Base-by-base conservation (phyloP, 164 flowering plant genomes). In the Annona cherimola region DNA sequence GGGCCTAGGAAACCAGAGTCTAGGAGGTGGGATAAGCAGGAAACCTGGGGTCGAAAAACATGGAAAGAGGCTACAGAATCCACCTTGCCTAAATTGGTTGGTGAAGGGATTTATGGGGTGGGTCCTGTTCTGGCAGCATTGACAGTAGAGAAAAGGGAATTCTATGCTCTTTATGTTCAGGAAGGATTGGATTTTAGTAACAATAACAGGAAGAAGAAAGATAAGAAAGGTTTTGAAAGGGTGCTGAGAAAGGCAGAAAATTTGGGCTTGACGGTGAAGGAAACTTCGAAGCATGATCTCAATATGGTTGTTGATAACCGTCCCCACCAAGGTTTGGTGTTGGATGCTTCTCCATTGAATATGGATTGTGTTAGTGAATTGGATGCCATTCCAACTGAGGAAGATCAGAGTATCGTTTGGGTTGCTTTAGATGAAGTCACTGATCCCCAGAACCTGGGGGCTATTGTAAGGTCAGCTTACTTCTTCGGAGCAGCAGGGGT, bases 401-500 rank as follows among this genome's bases (percentile, higher is more conserved):
- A 71, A 70, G 93, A 84, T 8, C 80, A 75, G 20, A 79, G 77
- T 11, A 84, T 86, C 60, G 86, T 95, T 77, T 95, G 99, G 98
- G 83, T 93, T 61, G 99, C 99, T 41, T 79, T 95, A 73, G 99
- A 95, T 66, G 99, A 96, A 80, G 95, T 96, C 44, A 96, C 89
- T 3, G 98, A 96, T 71, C 99, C 98, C 43, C 98, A 91, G 71
- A 96, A 96, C 73, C 77, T 96, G 76, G 98, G 99, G 16, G 99
- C 98, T 3, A 93, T 95, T 57, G 83, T 95, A 50, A 84, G 99
- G 68, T 93, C 99, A 41, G 78, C 98, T 26, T 95, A 91, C 84
- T 95, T 89, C 82, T 95, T 95, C 79, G 99, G 99, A 69, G 98
- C 89, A 69, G 82, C 93, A 20, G 99, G 99, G 42, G 88, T 95